phyloP scores from a whole-genome alignment of 106 monocot species.

The Agapanthus africanus region DNA sequence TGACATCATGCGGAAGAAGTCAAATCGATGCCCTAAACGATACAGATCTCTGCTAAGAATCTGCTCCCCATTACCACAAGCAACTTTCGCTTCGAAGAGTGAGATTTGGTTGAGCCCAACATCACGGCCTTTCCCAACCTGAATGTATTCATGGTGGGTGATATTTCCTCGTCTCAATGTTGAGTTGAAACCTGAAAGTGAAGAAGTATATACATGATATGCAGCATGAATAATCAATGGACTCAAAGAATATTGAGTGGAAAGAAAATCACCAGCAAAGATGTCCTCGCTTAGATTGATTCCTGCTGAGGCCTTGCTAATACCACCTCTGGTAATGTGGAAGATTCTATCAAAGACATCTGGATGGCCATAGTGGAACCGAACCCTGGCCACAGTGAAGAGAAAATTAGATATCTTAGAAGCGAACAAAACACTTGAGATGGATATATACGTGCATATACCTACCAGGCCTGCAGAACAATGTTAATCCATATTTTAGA shows the following conservation, averaged over 20 bases:
- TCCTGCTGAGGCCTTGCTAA: constrained; percentile 93
- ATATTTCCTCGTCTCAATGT: constrained; percentile 90
- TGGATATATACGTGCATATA: neutral
- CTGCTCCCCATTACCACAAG: constrained; percentile 96
- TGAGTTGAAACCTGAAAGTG: constrained; percentile 78
- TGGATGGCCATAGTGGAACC: constrained; percentile 99
- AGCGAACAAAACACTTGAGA: neutral
- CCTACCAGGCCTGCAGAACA: neutral
- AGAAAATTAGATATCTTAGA: neutral
- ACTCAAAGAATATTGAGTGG: neutral
- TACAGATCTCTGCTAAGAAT: constrained; percentile 92
- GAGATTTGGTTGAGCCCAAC: constrained; percentile 99
- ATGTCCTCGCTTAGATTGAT: constrained; percentile 98
- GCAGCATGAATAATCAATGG: neutral
- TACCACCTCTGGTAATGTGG: constrained; percentile 97
- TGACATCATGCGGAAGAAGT: constrained; percentile 98
- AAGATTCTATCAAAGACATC: constrained; percentile 98
- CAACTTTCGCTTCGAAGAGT: constrained; percentile 98
- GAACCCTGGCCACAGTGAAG: constrained; percentile 54
- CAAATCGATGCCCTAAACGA: constrained; percentile 88
- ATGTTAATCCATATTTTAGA: neutral
- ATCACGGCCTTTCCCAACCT: constrained; percentile 97
- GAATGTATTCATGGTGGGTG: constrained; percentile 98
- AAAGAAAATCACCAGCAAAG: constrained; percentile 67
- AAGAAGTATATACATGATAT: neutral